These are phyloP conservation scores for Botryotinia globosa DNA, from an alignment of 2,329 filamentous ascomycete genomes.

Conservation along the genomic window DNA sequence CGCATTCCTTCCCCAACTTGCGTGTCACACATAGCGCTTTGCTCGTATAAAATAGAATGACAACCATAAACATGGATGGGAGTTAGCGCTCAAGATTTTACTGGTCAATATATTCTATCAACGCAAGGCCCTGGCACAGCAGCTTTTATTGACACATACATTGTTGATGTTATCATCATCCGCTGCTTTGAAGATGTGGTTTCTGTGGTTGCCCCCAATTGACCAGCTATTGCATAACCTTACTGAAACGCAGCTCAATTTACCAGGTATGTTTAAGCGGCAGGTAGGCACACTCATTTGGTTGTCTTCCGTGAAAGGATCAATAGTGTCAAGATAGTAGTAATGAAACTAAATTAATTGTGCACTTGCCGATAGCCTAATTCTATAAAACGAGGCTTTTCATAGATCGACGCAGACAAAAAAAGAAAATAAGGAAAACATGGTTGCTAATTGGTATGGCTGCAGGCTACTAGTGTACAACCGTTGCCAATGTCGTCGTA, in stretches of 20 bases:
- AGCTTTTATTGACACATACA: conserved; percentile 6
- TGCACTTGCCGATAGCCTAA: not conserved
- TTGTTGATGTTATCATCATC: not conserved
- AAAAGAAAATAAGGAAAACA: not conserved
- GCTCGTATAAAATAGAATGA: not conserved
- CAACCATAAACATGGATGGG: conserved; percentile 9
- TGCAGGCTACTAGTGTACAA: conserved; percentile 5
- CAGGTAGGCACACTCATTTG: conserved; percentile 7
- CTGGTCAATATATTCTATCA: not conserved
- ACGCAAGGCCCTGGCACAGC: conserved; percentile 4
- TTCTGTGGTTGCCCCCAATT: not conserved
- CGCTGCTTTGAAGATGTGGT: conserved; percentile 8
- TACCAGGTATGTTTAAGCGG: conserved; percentile 16
- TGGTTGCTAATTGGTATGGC: not conserved
- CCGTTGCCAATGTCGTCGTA: conserved; percentile 13
- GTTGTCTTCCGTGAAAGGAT: conserved; percentile 3
- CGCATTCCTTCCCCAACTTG: conserved; percentile 20
- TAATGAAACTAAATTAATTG: not conserved
- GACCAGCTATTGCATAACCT: not conserved
- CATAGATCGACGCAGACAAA: not conserved
- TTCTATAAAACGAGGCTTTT: not conserved
- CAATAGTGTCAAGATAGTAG: conserved; percentile 1
- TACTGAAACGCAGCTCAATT: not conserved
- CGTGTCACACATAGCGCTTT: conserved; percentile 12
- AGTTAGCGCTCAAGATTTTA: conserved; percentile 9